phyloP scores from a whole-genome alignment of 208 protist species.

The Leishmania tarentolae region DNA sequence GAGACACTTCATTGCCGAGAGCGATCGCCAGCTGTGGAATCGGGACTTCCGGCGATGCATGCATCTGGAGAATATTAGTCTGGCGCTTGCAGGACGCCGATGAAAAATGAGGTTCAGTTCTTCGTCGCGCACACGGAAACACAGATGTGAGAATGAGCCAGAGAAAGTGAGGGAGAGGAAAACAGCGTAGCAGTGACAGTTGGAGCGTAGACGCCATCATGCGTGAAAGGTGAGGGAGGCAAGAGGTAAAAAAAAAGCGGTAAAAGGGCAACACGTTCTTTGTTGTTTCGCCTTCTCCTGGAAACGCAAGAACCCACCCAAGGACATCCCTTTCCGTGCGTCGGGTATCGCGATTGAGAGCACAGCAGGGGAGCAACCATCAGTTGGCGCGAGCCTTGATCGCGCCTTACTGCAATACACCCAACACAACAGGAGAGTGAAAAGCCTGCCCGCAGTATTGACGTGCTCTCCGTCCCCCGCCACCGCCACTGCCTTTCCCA shows the following conservation, averaged over 20 bases:
- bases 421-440: not conserved
- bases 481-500: not conserved
- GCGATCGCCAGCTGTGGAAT: slow-evolving; percentile 25
- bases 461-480: not conserved
- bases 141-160: not conserved
- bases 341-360: not conserved
- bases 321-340: not conserved
- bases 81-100: not conserved
- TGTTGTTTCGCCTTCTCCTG: too few relatives aligned
- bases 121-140: not conserved
- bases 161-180: not conserved
- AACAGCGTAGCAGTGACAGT: too few relatives aligned
- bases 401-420: not conserved
- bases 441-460: not conserved
- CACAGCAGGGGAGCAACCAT: not conserved
- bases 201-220: not conserved
- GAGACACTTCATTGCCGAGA: slow-evolving; percentile 14
- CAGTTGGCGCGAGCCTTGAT: not conserved
- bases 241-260: not conserved
- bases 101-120: not conserved
- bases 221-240: not conserved
- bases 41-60: not conserved
- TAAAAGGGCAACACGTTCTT: not conserved
- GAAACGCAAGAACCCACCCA: not conserved
- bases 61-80: slow-evolving; percentile 10